A percentile compares a stretch with the other conserved stretches of the same genome.
Evolutionary conservation across 1,284 basidiomycete species (phyloP).

Genomic region (Ustilago loliicola): DNA sequence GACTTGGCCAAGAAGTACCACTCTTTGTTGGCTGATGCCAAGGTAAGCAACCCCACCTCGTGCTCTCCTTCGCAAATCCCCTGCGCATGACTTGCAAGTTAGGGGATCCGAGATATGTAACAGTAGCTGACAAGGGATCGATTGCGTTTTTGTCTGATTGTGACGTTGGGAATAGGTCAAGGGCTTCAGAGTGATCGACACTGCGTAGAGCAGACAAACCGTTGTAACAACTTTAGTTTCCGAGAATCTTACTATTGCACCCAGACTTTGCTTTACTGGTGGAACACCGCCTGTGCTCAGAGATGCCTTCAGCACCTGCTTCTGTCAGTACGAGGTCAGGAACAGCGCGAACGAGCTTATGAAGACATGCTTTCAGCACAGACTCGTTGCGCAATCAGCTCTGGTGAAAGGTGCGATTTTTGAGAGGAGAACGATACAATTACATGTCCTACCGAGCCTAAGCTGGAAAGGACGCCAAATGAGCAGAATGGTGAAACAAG

Average conservation of each 20-base stretch:
- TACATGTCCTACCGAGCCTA: constrained; percentile 10
- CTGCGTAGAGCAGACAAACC: constrained; percentile 26
- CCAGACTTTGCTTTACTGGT: not conserved
- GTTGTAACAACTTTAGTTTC: not conserved
- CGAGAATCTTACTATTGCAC: constrained; percentile 3
- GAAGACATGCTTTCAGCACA: not conserved
- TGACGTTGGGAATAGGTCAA: constrained; percentile 41
- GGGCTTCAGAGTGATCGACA: constrained; percentile 59
- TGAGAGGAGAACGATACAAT: constrained; percentile 23
- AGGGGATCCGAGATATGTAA: not conserved
- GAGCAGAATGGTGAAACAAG: not conserved
- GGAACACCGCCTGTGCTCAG: not conserved
- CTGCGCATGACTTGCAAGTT: too few species aligned
- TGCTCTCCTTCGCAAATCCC: too few species aligned
- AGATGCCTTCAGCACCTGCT: not conserved
- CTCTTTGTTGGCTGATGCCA: constrained; percentile 84
- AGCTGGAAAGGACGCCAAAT: not conserved
- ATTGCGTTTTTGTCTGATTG: not conserved
- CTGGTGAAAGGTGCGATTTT: not conserved
- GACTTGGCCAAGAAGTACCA: constrained; percentile 88
- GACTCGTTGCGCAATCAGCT: not conserved
- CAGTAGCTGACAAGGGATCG: not conserved
- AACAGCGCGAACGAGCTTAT: not conserved
- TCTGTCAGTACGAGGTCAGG: not conserved
- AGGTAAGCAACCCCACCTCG: constrained; percentile 76